phyloP scores from a whole-genome alignment of 2,329 filamentous ascomycete genomes.

The Harringtonia lauricola region DNA sequence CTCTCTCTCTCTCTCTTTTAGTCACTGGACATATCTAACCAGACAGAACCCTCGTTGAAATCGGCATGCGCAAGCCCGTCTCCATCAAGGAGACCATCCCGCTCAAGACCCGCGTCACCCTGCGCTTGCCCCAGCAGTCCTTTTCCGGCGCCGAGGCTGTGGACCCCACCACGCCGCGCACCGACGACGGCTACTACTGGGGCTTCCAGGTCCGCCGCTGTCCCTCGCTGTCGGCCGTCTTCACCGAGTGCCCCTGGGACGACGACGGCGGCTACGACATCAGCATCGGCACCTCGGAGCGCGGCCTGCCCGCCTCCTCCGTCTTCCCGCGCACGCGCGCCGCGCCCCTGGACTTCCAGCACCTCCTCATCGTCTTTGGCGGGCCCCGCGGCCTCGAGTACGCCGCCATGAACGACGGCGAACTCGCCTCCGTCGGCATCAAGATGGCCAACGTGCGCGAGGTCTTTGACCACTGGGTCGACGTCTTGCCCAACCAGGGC shows the following conservation, averaged over 20 bases:
- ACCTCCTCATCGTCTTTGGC: conserved; percentile 70
- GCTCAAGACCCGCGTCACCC: conserved; percentile 60
- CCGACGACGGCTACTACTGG: conserved; percentile 77
- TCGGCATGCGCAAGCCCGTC: conserved; percentile 43
- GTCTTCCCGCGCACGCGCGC: conserved; percentile 32
- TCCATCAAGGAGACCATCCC: conserved; percentile 52
- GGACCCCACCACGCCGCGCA: conserved; percentile 56
- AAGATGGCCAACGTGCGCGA: conserved; percentile 52
- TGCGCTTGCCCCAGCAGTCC: conserved; percentile 47
- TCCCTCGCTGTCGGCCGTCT: conserved; percentile 56
- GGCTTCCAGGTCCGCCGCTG: conserved; percentile 64
- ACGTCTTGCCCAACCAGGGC: conserved; percentile 69
- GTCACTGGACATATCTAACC: too few species aligned
- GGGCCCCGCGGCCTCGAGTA: conserved; percentile 71
- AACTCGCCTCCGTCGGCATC: conserved; percentile 49
- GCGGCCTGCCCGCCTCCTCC: conserved; percentile 43
- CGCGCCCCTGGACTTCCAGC: conserved; percentile 41
- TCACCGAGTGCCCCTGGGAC: conserved; percentile 65
- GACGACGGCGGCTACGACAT: conserved; percentile 71
- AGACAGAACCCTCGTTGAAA: conserved; percentile 47
- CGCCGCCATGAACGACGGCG: conserved; percentile 51
- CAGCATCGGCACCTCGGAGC: conserved; percentile 74
- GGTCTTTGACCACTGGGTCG: conserved; percentile 76
- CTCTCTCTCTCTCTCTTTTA: conserved; percentile 11
- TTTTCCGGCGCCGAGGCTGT: conserved; percentile 46